Evolutionary conservation across 2,329 filamentous ascomycete genomes (phyloP).

Genomic region (Thielaviopsis populi): DNA sequence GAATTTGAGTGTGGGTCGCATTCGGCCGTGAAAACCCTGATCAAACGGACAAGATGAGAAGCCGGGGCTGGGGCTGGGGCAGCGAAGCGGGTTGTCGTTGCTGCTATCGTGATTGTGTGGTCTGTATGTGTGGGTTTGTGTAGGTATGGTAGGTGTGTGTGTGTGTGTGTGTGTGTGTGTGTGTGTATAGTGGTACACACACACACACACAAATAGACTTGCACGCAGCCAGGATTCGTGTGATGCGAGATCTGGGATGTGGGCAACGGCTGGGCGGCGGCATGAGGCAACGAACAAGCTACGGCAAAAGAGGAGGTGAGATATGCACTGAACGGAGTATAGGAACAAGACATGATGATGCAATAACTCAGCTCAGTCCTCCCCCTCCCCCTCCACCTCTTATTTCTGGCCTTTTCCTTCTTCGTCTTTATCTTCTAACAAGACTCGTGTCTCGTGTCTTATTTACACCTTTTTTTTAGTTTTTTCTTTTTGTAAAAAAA

Average conservation of each 20-base stretch:
- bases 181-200: background rate
- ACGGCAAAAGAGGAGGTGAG: background rate
- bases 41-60: background rate
- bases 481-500: no score
- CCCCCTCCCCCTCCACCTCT: no score
- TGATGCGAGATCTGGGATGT: no score
- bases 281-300: background rate
- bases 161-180: background rate
- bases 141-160: background rate
- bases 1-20: conserved; percentile 2
- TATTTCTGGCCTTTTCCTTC: background rate
- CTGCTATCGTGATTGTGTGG: no score
- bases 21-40: conserved; percentile 7
- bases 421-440: background rate
- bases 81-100: background rate
- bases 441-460: no score
- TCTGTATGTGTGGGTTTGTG: no score
- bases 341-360: background rate
- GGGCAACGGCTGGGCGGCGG: background rate
- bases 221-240: background rate
- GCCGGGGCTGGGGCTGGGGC: background rate
- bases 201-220: background rate
- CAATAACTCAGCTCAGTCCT: background rate
- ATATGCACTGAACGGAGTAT: no score
- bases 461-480: no score